Evolutionary conservation across 495 filamentous ascomycete genomes (phyloP).

Genomic region (Penicillium ucsense): DNA sequence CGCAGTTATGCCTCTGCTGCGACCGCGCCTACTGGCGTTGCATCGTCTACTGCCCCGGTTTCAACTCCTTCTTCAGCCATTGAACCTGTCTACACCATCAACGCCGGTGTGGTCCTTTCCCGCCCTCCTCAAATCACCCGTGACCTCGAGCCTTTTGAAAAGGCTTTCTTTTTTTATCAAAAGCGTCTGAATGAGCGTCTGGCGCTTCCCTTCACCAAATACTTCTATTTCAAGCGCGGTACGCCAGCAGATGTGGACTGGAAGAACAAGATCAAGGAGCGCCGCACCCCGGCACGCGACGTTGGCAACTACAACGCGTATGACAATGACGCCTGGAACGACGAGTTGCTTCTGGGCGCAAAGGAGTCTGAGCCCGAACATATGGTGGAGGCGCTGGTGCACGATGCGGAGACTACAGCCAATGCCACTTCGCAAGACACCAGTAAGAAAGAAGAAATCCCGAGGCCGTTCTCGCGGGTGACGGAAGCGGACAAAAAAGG

Average conservation of each 20-base stretch:
- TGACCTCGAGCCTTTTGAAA: constrained; percentile 76
- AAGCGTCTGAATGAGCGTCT: constrained; percentile 92
- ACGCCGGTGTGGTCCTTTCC: constrained; percentile 73
- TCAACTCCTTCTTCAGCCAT: constrained; percentile 22
- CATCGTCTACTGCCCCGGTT: constrained; percentile 14
- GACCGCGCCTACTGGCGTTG: constrained; percentile 18
- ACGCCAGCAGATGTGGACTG: constrained; percentile 80
- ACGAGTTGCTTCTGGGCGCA: constrained; percentile 75
- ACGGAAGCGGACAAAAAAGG: constrained; percentile 73
- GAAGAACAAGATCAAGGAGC: constrained; percentile 73
- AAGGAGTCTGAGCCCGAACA: constrained; percentile 47
- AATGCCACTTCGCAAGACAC: constrained; percentile 53
- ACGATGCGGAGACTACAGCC: constrained; percentile 64
- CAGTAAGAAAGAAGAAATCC: constrained; percentile 57
- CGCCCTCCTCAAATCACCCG: constrained; percentile 82
- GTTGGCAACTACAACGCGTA: constrained; percentile 82
- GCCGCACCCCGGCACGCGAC: constrained; percentile 68
- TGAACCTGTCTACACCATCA: constrained; percentile 52
- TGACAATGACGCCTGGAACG: constrained; percentile 74
- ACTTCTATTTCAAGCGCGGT: constrained; percentile 93
- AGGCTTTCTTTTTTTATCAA: constrained; percentile 92
- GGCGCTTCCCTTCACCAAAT: constrained; percentile 75
- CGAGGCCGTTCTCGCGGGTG: constrained; percentile 56
- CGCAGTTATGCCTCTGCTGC: constrained; percentile 38
- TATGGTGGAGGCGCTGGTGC: constrained; percentile 56